phyloP scores from a whole-genome alignment of 169 alveolate species.

The Plasmodium ovale region DNA sequence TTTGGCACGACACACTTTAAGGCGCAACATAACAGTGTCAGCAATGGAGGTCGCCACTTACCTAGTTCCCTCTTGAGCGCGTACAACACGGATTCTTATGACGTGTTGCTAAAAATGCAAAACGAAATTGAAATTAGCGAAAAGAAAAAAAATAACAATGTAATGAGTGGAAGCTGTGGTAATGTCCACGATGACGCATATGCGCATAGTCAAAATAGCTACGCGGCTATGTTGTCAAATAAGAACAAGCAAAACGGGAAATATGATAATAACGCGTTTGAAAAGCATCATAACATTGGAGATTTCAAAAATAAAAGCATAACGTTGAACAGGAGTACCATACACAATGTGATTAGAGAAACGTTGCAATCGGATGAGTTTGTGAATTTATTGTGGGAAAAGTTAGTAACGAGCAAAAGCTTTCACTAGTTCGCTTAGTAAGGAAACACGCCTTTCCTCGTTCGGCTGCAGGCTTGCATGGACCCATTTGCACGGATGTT shows the following conservation, averaged over 20 bases:
- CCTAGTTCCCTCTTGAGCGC: no score
- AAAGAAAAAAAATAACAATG: background rate
- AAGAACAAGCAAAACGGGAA: slow-evolving; percentile 5
- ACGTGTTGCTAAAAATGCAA: slow-evolving; percentile 39
- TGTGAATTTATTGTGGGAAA: slow-evolving; percentile 41
- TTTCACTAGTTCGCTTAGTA: no score
- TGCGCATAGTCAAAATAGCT: background rate
- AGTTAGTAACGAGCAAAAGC: slow-evolving; percentile 4
- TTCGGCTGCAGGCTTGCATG: no score
- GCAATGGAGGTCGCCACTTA: no score
- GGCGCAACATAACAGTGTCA: background rate
- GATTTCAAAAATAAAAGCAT: slow-evolving; percentile 19
- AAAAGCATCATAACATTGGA: background rate
- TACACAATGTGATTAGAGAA: slow-evolving; percentile 50
- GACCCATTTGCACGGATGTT: no score
- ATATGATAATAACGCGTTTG: background rate
- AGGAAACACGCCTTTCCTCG: no score
- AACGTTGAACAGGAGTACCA: slow-evolving; percentile 15
- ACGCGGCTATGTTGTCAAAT: background rate
- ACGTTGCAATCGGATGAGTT: slow-evolving; percentile 68
- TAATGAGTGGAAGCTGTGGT: background rate
- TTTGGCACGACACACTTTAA: background rate
- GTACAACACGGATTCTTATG: slow-evolving; percentile 38
- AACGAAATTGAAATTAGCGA: slow-evolving; percentile 17
- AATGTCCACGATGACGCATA: background rate